Conservation (phyloP, 148 eudicot species). For the Persicaria tinctoria region DNA sequence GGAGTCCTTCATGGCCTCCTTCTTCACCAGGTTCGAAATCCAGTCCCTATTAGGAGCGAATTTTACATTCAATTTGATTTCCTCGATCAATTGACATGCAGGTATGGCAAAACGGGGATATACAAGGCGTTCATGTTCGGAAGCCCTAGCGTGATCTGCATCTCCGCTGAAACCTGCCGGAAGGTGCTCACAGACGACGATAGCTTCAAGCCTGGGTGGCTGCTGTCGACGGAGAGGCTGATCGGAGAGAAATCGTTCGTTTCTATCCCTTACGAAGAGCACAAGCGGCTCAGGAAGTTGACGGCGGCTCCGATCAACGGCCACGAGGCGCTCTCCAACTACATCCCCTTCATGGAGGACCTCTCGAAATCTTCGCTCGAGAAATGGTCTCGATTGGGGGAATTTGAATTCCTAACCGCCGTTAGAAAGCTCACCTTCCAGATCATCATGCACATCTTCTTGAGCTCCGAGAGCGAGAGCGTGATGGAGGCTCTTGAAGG, state of each 20-base stretch:
- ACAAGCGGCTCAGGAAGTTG: slow-evolving; percentile 63
- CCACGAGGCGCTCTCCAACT: slow-evolving; percentile 65
- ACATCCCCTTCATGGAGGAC: slow-evolving; percentile 58
- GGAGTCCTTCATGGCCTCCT: slow-evolving; percentile 56
- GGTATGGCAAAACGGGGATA: slow-evolving; percentile 61
- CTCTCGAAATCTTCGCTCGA: slow-evolving; percentile 40
- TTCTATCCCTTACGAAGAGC: slow-evolving; percentile 59
- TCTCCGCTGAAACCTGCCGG: slow-evolving; percentile 56
- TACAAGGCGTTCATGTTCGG: slow-evolving; percentile 89
- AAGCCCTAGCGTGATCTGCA: slow-evolving; percentile 63
- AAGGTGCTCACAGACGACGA: slow-evolving; percentile 74
- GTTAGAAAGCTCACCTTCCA: slow-evolving; percentile 62
- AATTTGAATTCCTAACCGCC: slow-evolving; percentile 64
- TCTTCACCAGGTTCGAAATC: slow-evolving; percentile 35
- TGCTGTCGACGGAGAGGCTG: slow-evolving; percentile 47
- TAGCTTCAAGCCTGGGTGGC: slow-evolving; percentile 91
- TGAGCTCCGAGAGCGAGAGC: slow-evolving; percentile 65
- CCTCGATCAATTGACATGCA: slow-evolving; percentile 20
- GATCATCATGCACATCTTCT: slow-evolving; percentile 69
- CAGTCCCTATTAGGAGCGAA: slow-evolving; percentile 10
- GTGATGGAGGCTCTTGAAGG: slow-evolving; percentile 60
- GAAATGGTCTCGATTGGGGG: slow-evolving; percentile 66
- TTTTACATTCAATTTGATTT: slow-evolving; percentile 1
- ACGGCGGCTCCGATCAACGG: slow-evolving; percentile 88
- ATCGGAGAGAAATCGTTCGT: slow-evolving; percentile 76